phyloP scores from a whole-genome alignment of 306 rosid species.

The Crataegus laevigata region DNA sequence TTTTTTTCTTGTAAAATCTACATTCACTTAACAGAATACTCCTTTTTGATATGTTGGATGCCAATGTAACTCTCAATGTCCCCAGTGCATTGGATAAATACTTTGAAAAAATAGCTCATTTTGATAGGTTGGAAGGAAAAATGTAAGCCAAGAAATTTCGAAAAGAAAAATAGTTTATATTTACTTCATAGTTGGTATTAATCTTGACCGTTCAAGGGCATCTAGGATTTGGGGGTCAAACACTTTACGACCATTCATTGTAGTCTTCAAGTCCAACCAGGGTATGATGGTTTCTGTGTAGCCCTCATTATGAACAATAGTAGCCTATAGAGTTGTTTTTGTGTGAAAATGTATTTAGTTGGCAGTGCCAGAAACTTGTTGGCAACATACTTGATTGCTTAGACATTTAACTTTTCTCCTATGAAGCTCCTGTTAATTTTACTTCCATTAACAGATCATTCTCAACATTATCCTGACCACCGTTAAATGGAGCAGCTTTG shows the following conservation, averaged over 20 bases:
- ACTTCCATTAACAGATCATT: no score
- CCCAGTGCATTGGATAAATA: background rate
- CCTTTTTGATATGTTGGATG: background rate
- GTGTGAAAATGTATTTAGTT: background rate
- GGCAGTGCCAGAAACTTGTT: background rate
- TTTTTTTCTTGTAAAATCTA: background rate
- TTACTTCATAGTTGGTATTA: background rate
- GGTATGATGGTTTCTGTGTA: background rate
- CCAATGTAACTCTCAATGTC: background rate
- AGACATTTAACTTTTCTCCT: background rate
- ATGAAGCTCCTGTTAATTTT: no score
- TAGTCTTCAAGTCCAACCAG: background rate
- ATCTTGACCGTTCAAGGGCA: background rate
- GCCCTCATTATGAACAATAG: no score
- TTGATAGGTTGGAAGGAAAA: background rate
- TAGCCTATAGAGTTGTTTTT: no score
- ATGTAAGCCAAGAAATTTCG: background rate
- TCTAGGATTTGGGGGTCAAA: background rate
- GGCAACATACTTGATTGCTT: background rate
- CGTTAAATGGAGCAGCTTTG: background rate
- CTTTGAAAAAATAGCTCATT: background rate
- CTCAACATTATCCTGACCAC: background rate
- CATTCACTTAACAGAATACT: background rate
- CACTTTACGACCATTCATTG: background rate
- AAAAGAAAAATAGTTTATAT: no score